Conservation (phyloP, 2,329 filamentous ascomycete genomes). For the Pestalotiopsis sp. region DNA sequence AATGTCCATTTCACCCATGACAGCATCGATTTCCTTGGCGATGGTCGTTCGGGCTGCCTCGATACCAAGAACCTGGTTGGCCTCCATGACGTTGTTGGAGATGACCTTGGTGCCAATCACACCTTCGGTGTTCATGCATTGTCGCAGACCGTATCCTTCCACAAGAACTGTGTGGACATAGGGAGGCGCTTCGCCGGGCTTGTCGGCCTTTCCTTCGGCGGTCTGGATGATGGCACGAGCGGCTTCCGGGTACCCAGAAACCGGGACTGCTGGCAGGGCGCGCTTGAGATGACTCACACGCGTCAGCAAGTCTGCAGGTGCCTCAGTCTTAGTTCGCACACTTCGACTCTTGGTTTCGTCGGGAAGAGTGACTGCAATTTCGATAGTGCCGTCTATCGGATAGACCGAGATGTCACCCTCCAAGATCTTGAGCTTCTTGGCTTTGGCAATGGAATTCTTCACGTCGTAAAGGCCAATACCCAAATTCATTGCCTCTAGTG, state of each 20-base stretch:
- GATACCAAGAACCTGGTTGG: conserved; percentile 84
- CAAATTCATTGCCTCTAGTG: conserved; percentile 78
- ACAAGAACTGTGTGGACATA: conserved; percentile 71
- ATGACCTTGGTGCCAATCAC: conserved; percentile 76
- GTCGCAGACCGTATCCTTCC: conserved; percentile 88
- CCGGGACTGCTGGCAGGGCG: conserved; percentile 77
- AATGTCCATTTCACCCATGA: conserved; percentile 95
- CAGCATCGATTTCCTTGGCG: conserved; percentile 80
- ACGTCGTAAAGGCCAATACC: conserved; percentile 78
- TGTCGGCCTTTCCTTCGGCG: conserved; percentile 55
- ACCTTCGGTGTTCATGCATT: conserved; percentile 92
- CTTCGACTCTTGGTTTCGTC: conserved; percentile 51
- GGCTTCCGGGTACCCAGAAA: conserved; percentile 87
- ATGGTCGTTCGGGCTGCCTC: conserved; percentile 92
- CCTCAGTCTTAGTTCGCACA: conserved; percentile 52
- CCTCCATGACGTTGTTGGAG: conserved; percentile 91
- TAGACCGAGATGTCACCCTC: conserved; percentile 66
- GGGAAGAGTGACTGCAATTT: conserved; percentile 68
- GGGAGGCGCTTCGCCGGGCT: conserved; percentile 5
- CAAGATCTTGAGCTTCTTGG: conserved; percentile 81
- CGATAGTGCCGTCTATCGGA: conserved; percentile 60
- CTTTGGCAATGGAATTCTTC: conserved; percentile 72
- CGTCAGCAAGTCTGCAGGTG: conserved; percentile 68
- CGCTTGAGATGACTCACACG: conserved; percentile 86
- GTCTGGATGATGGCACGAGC: conserved; percentile 88